phyloP scores from a whole-genome alignment of 371 early-diverging fungal species.

The Rhizopus delemar region DNA sequence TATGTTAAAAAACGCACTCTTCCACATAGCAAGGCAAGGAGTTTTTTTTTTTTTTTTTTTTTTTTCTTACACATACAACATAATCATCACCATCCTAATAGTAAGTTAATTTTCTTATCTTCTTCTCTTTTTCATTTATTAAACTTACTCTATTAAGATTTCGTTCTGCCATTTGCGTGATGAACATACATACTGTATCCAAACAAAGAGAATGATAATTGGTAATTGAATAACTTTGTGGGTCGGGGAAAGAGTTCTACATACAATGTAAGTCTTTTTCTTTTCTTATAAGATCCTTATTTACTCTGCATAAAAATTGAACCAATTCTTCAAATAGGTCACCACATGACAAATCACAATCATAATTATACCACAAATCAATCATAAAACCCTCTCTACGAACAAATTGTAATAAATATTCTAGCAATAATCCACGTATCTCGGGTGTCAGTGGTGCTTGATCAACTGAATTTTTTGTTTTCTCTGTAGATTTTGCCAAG shows the following conservation, averaged over 20 bases:
- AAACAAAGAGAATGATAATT: conserved; percentile 70
- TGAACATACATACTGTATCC: conserved; percentile 78
- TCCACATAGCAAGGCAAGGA: neutral
- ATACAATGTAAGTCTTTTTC: neutral
- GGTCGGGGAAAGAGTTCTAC: conserved; percentile 72
- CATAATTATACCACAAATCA: conserved; percentile 93
- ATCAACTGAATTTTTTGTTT: conserved; percentile 37
- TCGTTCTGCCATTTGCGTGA: conserved; percentile 79
- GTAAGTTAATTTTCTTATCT: neutral
- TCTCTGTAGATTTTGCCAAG: conserved; percentile 30
- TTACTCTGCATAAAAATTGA: conserved; percentile 67
- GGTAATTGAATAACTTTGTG: conserved; percentile 64
- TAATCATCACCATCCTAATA: conserved; percentile 16
- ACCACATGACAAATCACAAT: conserved; percentile 79
- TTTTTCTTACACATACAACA: conserved; percentile 34
- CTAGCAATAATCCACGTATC: conserved; percentile 80
- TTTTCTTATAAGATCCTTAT: neutral
- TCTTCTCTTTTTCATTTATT: neutral
- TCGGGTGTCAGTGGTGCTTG: conserved; percentile 65
- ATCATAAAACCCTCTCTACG: conserved; percentile 75
- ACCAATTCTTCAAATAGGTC: conserved; percentile 88
- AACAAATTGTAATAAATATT: conserved; percentile 72
- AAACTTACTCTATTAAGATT: conserved; percentile 33
- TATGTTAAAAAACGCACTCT: neutral
- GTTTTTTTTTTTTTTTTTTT: neutral